A percentile compares a stretch with the other conserved stretches of the same genome.
Conservation (phyloP, 2,329 filamentous ascomycete genomes). For the Metarhizium rileyi region DNA sequence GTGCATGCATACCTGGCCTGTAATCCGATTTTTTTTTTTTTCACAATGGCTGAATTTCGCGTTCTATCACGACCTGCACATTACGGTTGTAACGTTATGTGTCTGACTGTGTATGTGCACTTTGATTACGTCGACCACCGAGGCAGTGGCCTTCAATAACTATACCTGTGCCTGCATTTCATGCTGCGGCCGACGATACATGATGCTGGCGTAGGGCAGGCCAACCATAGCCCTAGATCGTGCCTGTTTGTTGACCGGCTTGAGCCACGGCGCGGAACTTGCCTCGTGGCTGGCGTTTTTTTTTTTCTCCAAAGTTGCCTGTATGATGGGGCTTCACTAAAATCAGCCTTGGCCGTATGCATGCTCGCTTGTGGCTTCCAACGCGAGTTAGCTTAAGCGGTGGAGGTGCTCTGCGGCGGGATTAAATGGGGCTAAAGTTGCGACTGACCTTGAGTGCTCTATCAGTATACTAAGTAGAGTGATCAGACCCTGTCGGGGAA, state of each 20-base stretch:
- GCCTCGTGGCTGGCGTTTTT: constrained; percentile 1
- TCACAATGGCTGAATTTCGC: too few species aligned
- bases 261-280: background rate
- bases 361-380: constrained; percentile 9
- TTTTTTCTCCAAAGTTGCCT: background rate
- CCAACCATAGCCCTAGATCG: constrained; percentile 1
- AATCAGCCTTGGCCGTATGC: constrained; percentile 1
- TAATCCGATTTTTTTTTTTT: too few species aligned
- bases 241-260: background rate
- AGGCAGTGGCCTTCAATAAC: too few species aligned
- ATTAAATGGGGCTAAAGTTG: background rate
- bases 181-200: background rate
- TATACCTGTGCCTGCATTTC: background rate
- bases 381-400: constrained; percentile 7
- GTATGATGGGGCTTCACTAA: background rate
- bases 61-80: too few species aligned
- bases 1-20: too few species aligned
- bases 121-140: too few species aligned
- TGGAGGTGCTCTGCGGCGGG: background rate
- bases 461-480: too few species aligned
- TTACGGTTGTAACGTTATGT: too few species aligned
- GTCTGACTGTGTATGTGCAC: too few species aligned
- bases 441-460: too few species aligned
- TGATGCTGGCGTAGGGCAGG: background rate
- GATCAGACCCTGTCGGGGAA: background rate